phyloP scores from a whole-genome alignment of 495 filamentous ascomycete genomes.

The Clavariopsis aquatica region DNA sequence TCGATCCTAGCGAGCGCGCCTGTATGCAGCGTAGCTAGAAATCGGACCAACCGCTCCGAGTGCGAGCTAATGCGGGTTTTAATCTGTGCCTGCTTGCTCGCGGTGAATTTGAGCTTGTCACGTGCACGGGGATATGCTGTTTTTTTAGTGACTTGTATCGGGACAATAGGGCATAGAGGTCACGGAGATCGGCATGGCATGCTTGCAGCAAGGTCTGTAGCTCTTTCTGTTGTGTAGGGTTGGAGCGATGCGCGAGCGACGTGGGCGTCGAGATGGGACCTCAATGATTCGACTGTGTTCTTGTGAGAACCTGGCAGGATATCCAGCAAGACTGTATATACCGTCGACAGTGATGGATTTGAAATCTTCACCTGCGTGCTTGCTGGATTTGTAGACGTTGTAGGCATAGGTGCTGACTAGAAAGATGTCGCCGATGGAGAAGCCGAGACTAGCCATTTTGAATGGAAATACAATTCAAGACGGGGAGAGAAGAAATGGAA shows the following conservation, averaged over 20 bases:
- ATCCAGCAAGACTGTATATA: neutral
- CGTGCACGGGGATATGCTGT: neutral
- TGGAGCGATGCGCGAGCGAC: conserved; percentile 19
- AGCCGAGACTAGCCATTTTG: conserved; percentile 29
- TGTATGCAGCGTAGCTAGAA: conserved; percentile 14
- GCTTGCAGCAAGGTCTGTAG: neutral
- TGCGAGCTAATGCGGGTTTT: conserved; percentile 4
- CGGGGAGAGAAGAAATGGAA: too few relatives aligned
- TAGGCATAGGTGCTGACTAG: conserved; percentile 13
- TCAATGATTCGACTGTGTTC: conserved; percentile 10
- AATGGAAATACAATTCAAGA: neutral
- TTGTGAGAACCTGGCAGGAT: too few relatives aligned
- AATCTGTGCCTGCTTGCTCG: conserved; percentile 16
- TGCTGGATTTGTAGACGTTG: conserved; percentile 27
- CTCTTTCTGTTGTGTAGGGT: conserved; percentile 3
- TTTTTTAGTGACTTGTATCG: conserved; percentile 9
- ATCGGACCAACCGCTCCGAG: conserved; percentile 13
- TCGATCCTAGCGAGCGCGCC: conserved; percentile 21
- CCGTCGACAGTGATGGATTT: conserved; percentile 24
- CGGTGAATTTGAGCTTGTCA: conserved; percentile 22
- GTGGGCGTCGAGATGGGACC: conserved; percentile 9
- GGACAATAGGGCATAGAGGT: neutral
- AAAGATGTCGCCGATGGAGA: conserved; percentile 26
- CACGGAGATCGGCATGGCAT: neutral
- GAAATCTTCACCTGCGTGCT: conserved; percentile 22